Evolutionary conservation across 75 land plant species (phyloP).

Genomic region (Azolla pinnata): DNA sequence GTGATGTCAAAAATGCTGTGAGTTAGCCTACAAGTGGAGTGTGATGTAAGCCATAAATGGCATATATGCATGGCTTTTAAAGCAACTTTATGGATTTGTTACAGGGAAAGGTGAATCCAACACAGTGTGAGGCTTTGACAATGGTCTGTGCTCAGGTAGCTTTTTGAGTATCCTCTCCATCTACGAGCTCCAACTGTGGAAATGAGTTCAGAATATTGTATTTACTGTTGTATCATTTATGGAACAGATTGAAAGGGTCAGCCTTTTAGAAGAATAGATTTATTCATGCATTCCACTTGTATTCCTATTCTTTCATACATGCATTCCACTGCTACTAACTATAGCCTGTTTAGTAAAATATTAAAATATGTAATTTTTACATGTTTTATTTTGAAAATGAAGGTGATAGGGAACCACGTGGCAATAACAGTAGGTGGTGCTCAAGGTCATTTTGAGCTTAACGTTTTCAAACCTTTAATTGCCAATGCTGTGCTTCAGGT

Average conservation of each 20-base stretch:
- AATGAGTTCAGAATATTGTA: too few species aligned
- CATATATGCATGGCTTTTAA: too few species aligned
- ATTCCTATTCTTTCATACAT: too few species aligned
- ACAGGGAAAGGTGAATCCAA: slow-evolving; percentile 98
- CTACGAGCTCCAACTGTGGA: too few species aligned
- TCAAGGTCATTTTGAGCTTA: slow-evolving; percentile 96
- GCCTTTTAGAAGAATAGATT: too few species aligned
- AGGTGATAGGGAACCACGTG: slow-evolving; percentile 98
- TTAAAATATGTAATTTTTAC: not conserved
- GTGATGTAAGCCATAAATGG: too few species aligned
- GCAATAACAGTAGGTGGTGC: slow-evolving; percentile 88
- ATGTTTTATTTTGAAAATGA: not conserved
- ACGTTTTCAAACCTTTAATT: slow-evolving; percentile 89
- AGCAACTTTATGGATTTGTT: slow-evolving; percentile 13
- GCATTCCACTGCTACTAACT: too few species aligned
- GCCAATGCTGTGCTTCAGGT: slow-evolving; percentile 78
- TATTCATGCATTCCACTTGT: too few species aligned
- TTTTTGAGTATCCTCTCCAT: too few species aligned
- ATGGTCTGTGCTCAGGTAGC: slow-evolving; percentile 99
- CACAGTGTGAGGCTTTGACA: slow-evolving; percentile 97
- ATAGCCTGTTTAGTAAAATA: not conserved
- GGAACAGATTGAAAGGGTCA: too few species aligned
- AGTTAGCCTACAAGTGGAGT: too few species aligned
- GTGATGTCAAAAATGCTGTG: too few species aligned
- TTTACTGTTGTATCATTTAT: not conserved